phyloP scores from a whole-genome alignment of 192 early-diverging fungal species.

The Lunasporangiospora selenospora region DNA sequence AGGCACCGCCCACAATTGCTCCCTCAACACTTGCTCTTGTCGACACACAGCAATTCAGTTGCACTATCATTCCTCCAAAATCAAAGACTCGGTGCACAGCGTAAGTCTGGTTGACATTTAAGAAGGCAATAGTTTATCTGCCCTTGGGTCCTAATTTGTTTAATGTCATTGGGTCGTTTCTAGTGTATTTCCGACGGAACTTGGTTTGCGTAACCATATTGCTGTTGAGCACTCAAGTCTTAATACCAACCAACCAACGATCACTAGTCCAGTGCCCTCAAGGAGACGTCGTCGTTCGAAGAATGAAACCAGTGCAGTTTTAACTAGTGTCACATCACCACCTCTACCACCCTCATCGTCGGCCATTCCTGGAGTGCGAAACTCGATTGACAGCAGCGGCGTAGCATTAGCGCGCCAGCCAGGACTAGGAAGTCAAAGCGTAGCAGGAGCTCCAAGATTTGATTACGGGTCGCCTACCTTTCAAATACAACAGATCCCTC shows the following conservation, averaged over 20 bases:
- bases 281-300: constrained; percentile 15
- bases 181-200: constrained; percentile 8
- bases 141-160: neutral
- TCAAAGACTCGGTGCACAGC: constrained; percentile 2
- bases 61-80: constrained; percentile 19
- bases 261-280: too few species aligned
- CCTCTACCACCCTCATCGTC: too few species aligned
- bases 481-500: neutral
- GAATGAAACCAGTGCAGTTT: neutral
- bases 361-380: too few species aligned
- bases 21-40: neutral
- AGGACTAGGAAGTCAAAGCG: neutral
- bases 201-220: constrained; percentile 6
- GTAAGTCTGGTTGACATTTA: too few species aligned
- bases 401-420: neutral
- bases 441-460: neutral
- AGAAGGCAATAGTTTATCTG: neutral
- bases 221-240: constrained; percentile 1
- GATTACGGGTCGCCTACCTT: neutral
- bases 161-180: neutral
- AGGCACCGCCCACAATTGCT: neutral
- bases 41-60: constrained; percentile 1
- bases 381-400: neutral
- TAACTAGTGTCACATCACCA: neutral
- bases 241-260: neutral